Percentiles rank a stretch among this genome's conserved stretches.
Conservation (phyloP, 2,329 filamentous ascomycete genomes). For the Nigrospora osmanthi region DNA sequence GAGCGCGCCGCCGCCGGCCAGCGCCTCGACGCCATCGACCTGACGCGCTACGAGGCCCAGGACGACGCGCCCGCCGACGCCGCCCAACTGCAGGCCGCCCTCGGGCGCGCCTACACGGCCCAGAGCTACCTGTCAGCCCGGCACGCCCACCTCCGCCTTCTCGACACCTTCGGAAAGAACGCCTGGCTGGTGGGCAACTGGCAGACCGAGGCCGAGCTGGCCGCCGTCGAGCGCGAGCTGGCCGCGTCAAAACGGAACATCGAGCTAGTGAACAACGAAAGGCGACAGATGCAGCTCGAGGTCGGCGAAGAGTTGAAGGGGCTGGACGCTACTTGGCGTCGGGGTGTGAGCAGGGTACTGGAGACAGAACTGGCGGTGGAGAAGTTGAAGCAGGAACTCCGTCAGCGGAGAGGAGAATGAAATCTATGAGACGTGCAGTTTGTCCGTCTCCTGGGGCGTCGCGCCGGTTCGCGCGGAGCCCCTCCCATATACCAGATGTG, state of each 20-base stretch:
- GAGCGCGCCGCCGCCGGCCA: constrained; percentile 53
- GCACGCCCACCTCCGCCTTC: constrained; percentile 54
- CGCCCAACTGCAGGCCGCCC: constrained; percentile 50
- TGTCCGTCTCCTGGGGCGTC: too few relatives aligned
- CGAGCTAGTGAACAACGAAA: constrained; percentile 63
- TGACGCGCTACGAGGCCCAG: constrained; percentile 74
- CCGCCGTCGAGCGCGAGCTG: constrained; percentile 66
- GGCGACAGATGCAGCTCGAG: constrained; percentile 63
- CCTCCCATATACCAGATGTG: too few relatives aligned
- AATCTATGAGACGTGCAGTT: neutral
- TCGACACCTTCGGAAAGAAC: constrained; percentile 79
- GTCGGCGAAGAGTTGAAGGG: constrained; percentile 64
- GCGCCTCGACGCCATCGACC: constrained; percentile 61
- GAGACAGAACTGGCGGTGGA: constrained; percentile 85
- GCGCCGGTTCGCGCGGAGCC: too few relatives aligned
- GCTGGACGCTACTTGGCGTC: constrained; percentile 73
- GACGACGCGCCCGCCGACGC: constrained; percentile 40
- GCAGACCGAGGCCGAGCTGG: constrained; percentile 66
- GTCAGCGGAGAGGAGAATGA: constrained; percentile 48
- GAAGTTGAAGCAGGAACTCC: constrained; percentile 56
- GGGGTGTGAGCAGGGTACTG: constrained; percentile 68
- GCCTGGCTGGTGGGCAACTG: constrained; percentile 85
- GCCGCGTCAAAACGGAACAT: constrained; percentile 58
- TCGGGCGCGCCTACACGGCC: constrained; percentile 44
- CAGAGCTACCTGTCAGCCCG: constrained; percentile 45